Evolutionary conservation across 1,284 basidiomycete genomes (phyloP), one percentile per base, ranked within the genome.

Genomic region (Ganoderma boninense): DNA sequence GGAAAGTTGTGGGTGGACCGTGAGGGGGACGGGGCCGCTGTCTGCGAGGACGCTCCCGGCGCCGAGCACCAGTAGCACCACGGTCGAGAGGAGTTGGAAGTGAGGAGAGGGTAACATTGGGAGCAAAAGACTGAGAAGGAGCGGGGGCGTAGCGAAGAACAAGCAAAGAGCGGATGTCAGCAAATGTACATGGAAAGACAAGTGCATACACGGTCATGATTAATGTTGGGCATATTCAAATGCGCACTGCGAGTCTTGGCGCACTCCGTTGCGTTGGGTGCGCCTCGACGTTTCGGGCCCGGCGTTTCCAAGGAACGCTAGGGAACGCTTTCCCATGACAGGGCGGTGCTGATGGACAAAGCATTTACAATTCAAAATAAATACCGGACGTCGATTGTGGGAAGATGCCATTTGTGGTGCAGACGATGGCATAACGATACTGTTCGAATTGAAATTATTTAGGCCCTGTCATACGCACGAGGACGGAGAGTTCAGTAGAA

Each of bases 41-140:
- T 40, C 32, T 8, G 60, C 66, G 26, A 62, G 52, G 38, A 26
- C 60, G 42, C 44, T 40, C 4, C 59, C 32, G 13, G 59, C 23
- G 16, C 18, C 43, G 20, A 66, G 32, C 11, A 29, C 29, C 20
- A 60, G 56, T n/a, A 40, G 29, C 16, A 59, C 14, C 16, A 42
- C n/a, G 40, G 6, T n/a, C 18, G 23, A 35, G 10, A 43, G 23
- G 62, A 43, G 23, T 8, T 56, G 46, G 8, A 62, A 49, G 62
- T 57, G 60, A 43, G 66, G 46, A 26, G 32, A 62, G 23, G 60
- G 32, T 16, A 62, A 29, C 65, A 66, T 66, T 7, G 59, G 18
- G 29, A 29, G 23, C 44, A n/a, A 8, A 40, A 20, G 23, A 61
- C 42, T 6, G 10, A 4, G 42, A 44, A 62, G 40, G 60, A 23